A percentile compares a stretch with the other conserved stretches of the same genome.
phyloP scores from a whole-genome alignment of 768 basidiomycete species.

The Boletus speciosus region DNA sequence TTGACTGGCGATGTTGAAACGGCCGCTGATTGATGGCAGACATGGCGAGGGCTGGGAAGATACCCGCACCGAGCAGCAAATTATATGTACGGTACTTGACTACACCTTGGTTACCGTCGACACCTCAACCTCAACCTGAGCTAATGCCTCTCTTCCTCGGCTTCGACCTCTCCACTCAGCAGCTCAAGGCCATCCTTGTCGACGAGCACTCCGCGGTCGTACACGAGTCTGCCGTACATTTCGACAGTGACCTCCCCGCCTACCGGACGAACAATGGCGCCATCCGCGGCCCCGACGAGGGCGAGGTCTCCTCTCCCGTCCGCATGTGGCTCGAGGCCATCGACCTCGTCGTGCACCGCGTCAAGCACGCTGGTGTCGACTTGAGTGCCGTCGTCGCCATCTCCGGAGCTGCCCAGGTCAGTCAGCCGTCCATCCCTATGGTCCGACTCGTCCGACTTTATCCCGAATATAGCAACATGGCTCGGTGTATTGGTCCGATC shows the following conservation, averaged over 20 bases:
- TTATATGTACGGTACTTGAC: no score
- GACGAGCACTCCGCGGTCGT: not conserved
- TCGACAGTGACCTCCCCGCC: slow-evolving; percentile 1
- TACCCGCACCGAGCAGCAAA: no score
- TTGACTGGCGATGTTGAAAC: slow-evolving; percentile 47
- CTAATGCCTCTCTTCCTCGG: not conserved
- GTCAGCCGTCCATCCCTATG: not conserved
- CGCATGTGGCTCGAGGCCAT: slow-evolving; percentile 10
- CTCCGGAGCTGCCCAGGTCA: slow-evolving; percentile 4
- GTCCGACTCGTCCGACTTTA: not conserved
- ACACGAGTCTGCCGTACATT: not conserved
- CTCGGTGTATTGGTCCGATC: slow-evolving; percentile 6
- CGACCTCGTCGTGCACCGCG: not conserved
- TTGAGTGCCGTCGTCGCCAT: not conserved
- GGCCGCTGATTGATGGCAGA: slow-evolving; percentile 45
- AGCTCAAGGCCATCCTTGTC: not conserved
- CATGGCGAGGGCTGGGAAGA: slow-evolving; percentile 27
- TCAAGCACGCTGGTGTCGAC: not conserved
- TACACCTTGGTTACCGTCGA: no score
- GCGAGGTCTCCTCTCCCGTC: slow-evolving; percentile 1
- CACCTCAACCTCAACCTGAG: no score
- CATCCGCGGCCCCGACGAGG: not conserved
- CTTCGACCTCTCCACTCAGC: slow-evolving; percentile 5
- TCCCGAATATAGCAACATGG: slow-evolving; percentile 3
- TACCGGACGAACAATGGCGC: not conserved